Evolutionary conservation across 148 eudicot species (phyloP).

Genomic region (Arctostaphylos glauca): DNA sequence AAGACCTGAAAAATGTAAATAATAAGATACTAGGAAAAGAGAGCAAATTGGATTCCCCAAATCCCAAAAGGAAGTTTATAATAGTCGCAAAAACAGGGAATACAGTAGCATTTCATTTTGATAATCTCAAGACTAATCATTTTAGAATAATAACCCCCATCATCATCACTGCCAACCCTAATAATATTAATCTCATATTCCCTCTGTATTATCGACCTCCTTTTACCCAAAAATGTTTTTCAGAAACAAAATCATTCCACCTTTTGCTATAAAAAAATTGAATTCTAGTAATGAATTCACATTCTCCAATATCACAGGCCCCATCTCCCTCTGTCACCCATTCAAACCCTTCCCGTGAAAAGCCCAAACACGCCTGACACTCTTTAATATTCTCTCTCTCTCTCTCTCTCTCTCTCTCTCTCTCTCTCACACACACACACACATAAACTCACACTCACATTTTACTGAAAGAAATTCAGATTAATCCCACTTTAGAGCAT

Average conservation of each 20-base stretch:
- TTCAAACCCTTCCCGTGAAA: slow-evolving; percentile 42
- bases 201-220: slow-evolving; percentile 12
- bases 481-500: no score
- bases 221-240: not conserved
- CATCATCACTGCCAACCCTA: slow-evolving; percentile 40
- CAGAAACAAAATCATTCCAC: slow-evolving; percentile 35
- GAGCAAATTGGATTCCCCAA: slow-evolving; percentile 14
- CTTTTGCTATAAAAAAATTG: slow-evolving; percentile 27
- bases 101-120: not conserved
- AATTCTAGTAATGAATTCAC: slow-evolving; percentile 7
- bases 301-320: slow-evolving; percentile 23
- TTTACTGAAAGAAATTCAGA: no score
- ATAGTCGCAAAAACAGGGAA: not conserved
- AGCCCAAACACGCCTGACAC: slow-evolving; percentile 49
- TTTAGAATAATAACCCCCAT: slow-evolving; percentile 61
- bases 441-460: no score
- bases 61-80: not conserved
- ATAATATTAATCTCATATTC: not conserved
- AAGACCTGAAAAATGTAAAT: not conserved
- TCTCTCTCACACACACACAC: not conserved
- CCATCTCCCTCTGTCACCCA: slow-evolving; percentile 38
- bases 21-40: not conserved
- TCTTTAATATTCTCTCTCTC: slow-evolving; percentile 24
- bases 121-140: slow-evolving; percentile 55
- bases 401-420: slow-evolving; percentile 8